Evolutionary conservation across 1,139 yeast species (phyloP).

Genomic region (Taphrina wiesneri): DNA sequence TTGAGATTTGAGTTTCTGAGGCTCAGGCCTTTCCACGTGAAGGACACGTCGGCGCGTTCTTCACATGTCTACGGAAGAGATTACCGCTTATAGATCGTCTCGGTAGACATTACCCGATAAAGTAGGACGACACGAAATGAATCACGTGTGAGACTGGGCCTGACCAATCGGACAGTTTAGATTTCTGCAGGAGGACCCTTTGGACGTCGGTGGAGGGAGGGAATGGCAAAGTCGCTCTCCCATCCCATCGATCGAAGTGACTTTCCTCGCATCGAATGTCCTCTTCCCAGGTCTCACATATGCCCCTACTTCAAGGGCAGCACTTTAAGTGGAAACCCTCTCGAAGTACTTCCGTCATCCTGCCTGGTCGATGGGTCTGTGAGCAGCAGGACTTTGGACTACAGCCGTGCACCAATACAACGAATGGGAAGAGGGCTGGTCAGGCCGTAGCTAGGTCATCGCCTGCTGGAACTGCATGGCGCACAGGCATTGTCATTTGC

Average conservation of each 20-base stretch:
- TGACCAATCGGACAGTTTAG: background rate
- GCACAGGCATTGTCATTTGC: too few species aligned
- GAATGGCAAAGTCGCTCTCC: background rate
- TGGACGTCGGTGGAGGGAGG: background rate
- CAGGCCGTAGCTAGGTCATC: too few species aligned
- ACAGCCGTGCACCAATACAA: too few species aligned
- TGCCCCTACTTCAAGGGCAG: too few species aligned
- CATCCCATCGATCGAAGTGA: too few species aligned
- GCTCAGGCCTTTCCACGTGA: constrained; percentile 1
- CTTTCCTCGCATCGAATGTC: background rate
- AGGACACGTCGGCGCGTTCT: constrained; percentile 14
- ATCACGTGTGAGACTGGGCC: background rate
- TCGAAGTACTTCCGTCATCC: too few species aligned
- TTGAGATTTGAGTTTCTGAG: background rate
- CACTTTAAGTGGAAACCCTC: too few species aligned
- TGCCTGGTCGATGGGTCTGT: too few species aligned
- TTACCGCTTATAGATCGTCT: background rate
- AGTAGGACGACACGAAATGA: background rate
- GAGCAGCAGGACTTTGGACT: too few species aligned
- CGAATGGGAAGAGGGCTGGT: too few species aligned
- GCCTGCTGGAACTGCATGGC: too few species aligned
- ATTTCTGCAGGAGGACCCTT: background rate
- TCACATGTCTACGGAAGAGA: background rate
- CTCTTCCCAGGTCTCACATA: background rate
- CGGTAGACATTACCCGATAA: background rate